A percentile compares a stretch with the other conserved stretches of the same genome.
phyloP scores from a whole-genome alignment of 2,329 filamentous ascomycete species.

The Rutstroemia sp. region DNA sequence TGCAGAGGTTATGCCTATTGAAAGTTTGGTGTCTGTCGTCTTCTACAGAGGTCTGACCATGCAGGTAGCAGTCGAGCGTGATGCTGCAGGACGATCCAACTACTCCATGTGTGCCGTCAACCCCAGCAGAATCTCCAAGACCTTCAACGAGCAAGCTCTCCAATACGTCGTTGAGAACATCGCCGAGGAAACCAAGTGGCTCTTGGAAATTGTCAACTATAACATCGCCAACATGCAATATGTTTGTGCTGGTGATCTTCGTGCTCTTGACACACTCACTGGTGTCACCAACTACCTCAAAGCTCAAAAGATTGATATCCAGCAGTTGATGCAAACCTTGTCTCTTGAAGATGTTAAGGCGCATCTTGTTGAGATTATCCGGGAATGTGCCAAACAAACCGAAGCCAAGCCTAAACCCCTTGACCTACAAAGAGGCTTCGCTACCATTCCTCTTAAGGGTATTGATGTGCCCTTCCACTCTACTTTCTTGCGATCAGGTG shows the following conservation, averaged over 20 bases:
- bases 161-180: slow-evolving; percentile 97
- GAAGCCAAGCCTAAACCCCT: slow-evolving; percentile 82
- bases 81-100: slow-evolving; percentile 86
- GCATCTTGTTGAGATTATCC: slow-evolving; percentile 85
- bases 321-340: slow-evolving; percentile 78
- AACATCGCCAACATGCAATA: slow-evolving; percentile 73
- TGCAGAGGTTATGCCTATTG: slow-evolving; percentile 99
- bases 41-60: slow-evolving; percentile 99
- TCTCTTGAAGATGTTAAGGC: slow-evolving; percentile 86
- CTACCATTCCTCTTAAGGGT: slow-evolving; percentile 91
- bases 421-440: slow-evolving; percentile 88
- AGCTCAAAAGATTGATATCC: slow-evolving; percentile 94
- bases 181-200: slow-evolving; percentile 86
- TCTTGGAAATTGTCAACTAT: slow-evolving; percentile 96
- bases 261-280: slow-evolving; percentile 61
- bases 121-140: slow-evolving; percentile 95
- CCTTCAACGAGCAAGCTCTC: slow-evolving; percentile 94
- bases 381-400: slow-evolving; percentile 78
- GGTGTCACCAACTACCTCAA: slow-evolving; percentile 87
- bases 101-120: slow-evolving; percentile 99
- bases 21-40: slow-evolving; percentile 94
- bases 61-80: slow-evolving; percentile 97
- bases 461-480: slow-evolving; percentile 99
- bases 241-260: slow-evolving; percentile 63
- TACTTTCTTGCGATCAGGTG: slow-evolving; percentile 93